phyloP scores from a whole-genome alignment of 2,329 filamentous ascomycete genomes.

The Fusarium paranaense region DNA sequence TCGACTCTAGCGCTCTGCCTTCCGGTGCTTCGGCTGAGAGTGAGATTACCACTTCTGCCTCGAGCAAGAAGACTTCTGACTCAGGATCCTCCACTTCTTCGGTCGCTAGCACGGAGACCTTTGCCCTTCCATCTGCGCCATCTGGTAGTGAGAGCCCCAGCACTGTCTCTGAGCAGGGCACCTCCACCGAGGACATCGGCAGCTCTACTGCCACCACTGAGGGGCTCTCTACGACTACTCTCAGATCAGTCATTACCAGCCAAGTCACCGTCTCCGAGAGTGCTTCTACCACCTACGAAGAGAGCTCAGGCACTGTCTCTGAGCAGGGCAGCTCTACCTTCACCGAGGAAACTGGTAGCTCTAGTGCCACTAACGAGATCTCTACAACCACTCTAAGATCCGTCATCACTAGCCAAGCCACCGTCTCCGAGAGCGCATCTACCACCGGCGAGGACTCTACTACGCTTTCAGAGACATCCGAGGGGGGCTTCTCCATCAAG shows the following conservation, averaged over 20 bases:
- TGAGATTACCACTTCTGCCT: neutral
- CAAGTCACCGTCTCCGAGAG: constrained; percentile 15
- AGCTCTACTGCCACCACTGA: neutral
- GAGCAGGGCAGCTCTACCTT: constrained; percentile 8
- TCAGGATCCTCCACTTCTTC: neutral
- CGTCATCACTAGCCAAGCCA: constrained; percentile 19
- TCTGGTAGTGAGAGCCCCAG: constrained; percentile 1
- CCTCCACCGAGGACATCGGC: neutral
- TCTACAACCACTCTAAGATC: constrained; percentile 22
- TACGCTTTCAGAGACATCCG: neutral
- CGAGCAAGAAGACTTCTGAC: neutral
- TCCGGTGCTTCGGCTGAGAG: constrained; percentile 1
- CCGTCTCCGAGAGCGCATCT: constrained; percentile 7
- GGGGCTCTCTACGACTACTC: constrained; percentile 6
- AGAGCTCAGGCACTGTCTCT: constrained; percentile 10
- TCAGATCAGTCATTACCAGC: constrained; percentile 23
- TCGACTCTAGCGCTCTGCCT: constrained; percentile 29
- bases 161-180: constrained; percentile 10
- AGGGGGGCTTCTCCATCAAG: neutral
- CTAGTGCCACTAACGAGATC: neutral
- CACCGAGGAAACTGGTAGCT: neutral
- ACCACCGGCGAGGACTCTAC: constrained; percentile 4
- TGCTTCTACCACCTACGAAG: constrained; percentile 4
- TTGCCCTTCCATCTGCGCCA: neutral
- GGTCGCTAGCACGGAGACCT: neutral